Base-by-base conservation (phyloP, 179 eudicot genomes). In the Vitellaria paradoxa region DNA sequence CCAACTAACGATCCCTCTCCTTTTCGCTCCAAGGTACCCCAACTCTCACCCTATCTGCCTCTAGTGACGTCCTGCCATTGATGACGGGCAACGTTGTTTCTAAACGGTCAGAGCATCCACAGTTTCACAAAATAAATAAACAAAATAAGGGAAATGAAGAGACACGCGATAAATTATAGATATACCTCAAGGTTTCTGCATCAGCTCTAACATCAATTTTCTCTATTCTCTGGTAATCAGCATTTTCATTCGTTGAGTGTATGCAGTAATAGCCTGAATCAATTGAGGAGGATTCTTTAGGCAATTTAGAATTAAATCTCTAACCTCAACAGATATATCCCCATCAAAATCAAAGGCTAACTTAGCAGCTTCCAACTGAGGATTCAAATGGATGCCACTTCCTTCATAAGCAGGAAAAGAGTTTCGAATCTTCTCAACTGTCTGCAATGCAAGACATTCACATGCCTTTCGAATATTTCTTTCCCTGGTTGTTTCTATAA, bases 361-460 rank as follows among this genome's bases (percentile, higher is more conserved):
- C 82, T 91, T 96, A 77, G 94, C 86, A 81, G 94, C 88, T 82
- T 96, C 98, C 72, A 88, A 68, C 72, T 91, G 93, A 75, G 97
- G 89, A 84, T 89, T 93, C 53, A 80, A 79, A 86, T 88, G 96
- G 79, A 93, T 84, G 45, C 98, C 97, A 81, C 76, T 89, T 85
- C 99, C 99, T 81, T 93, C 99, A 82, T 89, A 96, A 81, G 97
- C 98, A 0, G 99, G 99, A 88, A 96, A 96, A 52, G 92, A 86
- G 83, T 76, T 86, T 40, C 85, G 88, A 74, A 96, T 91, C 81
- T 83, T 94, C 69, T 93, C 99, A 82, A 89, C 83, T 79, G 89
- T 91, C 66, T 85, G 91, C 68, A 66, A 60, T 11, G 90, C 94
- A 83, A 96, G 93, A 86, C 72, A 83, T 88, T 96, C 99, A 81